phyloP scores from a whole-genome alignment of 2,329 filamentous ascomycete species.

The Camillea tinctor region DNA sequence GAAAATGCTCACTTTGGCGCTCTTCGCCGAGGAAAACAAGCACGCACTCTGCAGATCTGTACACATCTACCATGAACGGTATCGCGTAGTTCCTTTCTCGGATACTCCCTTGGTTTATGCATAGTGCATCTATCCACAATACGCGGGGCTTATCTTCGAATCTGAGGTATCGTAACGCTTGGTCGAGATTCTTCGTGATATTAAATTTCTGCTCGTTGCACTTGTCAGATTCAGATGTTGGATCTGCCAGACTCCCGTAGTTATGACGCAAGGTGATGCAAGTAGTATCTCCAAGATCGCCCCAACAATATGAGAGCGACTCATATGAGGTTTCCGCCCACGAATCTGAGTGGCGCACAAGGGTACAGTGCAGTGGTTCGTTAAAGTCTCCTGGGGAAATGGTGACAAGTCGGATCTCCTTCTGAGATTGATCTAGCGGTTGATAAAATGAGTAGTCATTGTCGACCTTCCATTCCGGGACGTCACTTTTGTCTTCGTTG shows the following conservation, averaged over 20 bases:
- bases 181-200: neutral
- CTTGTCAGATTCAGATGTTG: neutral
- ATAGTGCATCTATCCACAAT: conserved; percentile 5
- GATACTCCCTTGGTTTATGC: conserved; percentile 7
- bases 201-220: conserved; percentile 2
- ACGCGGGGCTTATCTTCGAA: neutral
- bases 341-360: neutral
- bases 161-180: conserved; percentile 1
- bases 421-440: conserved; percentile 3
- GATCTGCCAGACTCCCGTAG: neutral
- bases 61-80: conserved; percentile 5
- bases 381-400: conserved; percentile 1
- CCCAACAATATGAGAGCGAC: conserved; percentile 7
- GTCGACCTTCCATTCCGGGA: conserved; percentile 7
- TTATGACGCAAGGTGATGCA: conserved; percentile 3
- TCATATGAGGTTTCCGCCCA: neutral
- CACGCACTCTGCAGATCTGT: neutral
- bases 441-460: conserved; percentile 5
- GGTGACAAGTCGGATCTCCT: conserved; percentile 3
- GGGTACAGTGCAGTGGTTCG: conserved; percentile 2
- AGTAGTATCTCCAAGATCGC: conserved; percentile 1
- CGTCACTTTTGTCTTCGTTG: neutral
- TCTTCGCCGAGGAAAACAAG: conserved; percentile 4
- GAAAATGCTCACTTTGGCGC: conserved; percentile 1
- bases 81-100: conserved; percentile 5